Percentiles rank a stretch among this genome's conserved stretches.
These are phyloP conservation scores for Triadica sebifera DNA, from an alignment of 345 rosid species.

Conservation along the genomic window DNA sequence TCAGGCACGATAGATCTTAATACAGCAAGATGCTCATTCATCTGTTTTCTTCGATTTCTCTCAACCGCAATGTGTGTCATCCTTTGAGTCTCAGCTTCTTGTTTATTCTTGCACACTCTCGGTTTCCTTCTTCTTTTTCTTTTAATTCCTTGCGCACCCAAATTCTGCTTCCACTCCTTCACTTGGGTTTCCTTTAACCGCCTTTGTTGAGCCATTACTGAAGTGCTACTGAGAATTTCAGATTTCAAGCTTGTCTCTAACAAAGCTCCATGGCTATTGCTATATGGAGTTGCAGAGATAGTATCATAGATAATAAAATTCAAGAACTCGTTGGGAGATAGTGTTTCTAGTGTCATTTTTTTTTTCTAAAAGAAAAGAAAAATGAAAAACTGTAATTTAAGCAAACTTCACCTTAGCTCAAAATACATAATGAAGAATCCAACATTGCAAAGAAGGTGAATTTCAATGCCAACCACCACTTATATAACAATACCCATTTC, in stretches of 20 bases:
- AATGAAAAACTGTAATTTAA: background rate
- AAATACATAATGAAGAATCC: too few relatives aligned
- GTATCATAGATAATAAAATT: constrained; percentile 63
- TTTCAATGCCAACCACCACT: too few relatives aligned
- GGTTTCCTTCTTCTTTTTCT: constrained; percentile 71
- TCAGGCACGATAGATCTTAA: constrained; percentile 85
- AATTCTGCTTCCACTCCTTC: constrained; percentile 11
- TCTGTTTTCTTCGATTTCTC: constrained; percentile 83
- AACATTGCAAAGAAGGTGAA: too few relatives aligned
- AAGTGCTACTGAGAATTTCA: constrained; percentile 19
- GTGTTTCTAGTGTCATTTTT: constrained; percentile 57
- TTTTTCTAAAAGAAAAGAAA: background rate
- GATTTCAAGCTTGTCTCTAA: constrained; percentile 16
- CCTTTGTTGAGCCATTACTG: constrained; percentile 15
- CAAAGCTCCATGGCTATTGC: constrained; percentile 26
- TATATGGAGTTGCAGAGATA: constrained; percentile 51
- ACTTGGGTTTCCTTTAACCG: constrained; percentile 13
- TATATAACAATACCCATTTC: too few relatives aligned
- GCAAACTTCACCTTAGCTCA: background rate
- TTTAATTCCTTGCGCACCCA: constrained; percentile 44
- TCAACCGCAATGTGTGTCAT: constrained; percentile 94
- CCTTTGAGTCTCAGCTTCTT: constrained; percentile 83
- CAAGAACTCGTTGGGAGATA: constrained; percentile 65
- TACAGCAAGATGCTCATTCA: constrained; percentile 80
- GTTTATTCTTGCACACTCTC: constrained; percentile 74